These are phyloP conservation scores for Daedalea quercina DNA, from an alignment of 768 basidiomycete genomes.

Conservation along the genomic window DNA sequence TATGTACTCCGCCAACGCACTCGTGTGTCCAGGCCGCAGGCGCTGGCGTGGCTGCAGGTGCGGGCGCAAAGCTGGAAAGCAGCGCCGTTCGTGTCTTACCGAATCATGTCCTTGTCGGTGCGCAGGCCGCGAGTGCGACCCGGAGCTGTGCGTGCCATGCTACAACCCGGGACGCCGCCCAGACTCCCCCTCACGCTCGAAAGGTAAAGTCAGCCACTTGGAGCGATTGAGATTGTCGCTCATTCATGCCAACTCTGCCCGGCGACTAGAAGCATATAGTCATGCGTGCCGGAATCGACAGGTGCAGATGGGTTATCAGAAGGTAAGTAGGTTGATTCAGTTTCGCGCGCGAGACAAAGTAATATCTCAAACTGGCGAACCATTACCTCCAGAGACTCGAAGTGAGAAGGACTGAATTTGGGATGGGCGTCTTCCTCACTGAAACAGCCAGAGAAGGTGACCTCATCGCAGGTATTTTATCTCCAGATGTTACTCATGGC, in stretches of 20 bases:
- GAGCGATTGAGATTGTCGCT: too few relatives aligned
- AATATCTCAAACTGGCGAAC: not conserved
- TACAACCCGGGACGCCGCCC: constrained; percentile 29
- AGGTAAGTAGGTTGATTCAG: constrained; percentile 18
- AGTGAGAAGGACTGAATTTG: constrained; percentile 12
- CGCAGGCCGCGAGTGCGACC: constrained; percentile 58
- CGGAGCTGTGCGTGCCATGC: constrained; percentile 52
- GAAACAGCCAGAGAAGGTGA: constrained; percentile 40
- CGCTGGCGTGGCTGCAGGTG: constrained; percentile 57
- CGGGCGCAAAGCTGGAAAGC: constrained; percentile 17
- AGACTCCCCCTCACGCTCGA: too few relatives aligned
- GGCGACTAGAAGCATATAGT: not conserved
- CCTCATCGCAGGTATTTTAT: constrained; percentile 18
- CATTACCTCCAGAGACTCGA: constrained; percentile 8
- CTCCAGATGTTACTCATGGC: not conserved
- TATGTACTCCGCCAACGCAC: not conserved
- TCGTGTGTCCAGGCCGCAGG: constrained; percentile 36
- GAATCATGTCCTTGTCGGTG: constrained; percentile 45
- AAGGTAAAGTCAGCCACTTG: not conserved
- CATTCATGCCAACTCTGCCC: too few relatives aligned
- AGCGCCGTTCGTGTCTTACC: constrained; percentile 27
- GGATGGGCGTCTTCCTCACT: constrained; percentile 46
- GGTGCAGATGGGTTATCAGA: constrained; percentile 38
- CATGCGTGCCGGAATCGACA: constrained; percentile 39
- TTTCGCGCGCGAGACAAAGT: too few relatives aligned